Conservation (phyloP, 2,329 filamentous ascomycete genomes). For the Trichoderma pleuroti region DNA sequence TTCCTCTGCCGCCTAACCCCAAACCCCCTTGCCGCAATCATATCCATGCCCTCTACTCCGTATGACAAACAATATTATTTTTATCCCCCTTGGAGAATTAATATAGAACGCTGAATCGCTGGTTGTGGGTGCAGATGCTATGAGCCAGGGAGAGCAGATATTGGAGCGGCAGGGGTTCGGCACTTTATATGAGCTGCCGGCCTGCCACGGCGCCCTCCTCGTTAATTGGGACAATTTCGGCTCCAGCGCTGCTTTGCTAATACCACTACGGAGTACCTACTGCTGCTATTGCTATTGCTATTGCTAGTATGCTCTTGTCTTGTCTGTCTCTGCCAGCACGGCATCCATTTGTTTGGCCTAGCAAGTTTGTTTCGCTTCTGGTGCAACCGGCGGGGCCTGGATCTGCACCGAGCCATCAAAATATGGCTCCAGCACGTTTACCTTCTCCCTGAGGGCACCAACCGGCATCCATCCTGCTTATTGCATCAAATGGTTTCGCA, state of each 20-base stretch:
- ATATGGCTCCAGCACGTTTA: neutral
- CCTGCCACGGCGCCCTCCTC: neutral
- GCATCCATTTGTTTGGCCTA: neutral
- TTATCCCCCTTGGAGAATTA: neutral
- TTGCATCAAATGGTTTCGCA: neutral
- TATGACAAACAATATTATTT: neutral
- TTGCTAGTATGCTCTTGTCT: neutral
- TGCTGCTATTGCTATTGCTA: no score
- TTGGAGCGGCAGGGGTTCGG: neutral
- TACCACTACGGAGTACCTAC: no score
- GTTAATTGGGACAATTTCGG: neutral
- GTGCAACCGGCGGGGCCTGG: neutral
- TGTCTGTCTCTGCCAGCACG: neutral
- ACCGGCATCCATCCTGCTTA: neutral
- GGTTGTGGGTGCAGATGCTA: neutral
- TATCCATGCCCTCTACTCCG: neutral
- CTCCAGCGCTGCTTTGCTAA: neutral
- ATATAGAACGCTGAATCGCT: neutral
- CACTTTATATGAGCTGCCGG: neutral
- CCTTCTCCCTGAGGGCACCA: neutral
- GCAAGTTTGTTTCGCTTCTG: neutral
- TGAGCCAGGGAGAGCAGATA: neutral
- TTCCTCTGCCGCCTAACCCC: neutral
- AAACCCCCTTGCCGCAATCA: neutral
- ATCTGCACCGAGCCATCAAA: neutral